phyloP scores from a whole-genome alignment of 176 grass and related monocot species.

The Poa pratensis region DNA sequence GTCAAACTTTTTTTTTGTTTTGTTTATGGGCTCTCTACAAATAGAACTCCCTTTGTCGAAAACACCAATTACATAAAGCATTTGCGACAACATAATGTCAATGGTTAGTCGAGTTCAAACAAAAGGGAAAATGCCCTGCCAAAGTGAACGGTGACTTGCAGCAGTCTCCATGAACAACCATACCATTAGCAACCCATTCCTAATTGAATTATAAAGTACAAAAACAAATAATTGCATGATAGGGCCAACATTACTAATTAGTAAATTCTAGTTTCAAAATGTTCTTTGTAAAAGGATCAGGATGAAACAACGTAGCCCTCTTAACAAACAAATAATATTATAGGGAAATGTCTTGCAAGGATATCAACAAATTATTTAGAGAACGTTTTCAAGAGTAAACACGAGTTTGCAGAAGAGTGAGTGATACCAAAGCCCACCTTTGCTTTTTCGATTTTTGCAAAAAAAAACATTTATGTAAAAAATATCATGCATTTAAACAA shows the following conservation, averaged over 20 bases:
- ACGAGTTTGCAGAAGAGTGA: neutral
- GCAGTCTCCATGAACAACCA: neutral
- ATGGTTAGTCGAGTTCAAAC: neutral
- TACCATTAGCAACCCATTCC: neutral
- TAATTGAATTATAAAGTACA: slow-evolving; percentile 1
- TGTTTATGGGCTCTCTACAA: too few relatives aligned
- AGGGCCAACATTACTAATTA: neutral
- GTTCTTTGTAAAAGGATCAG: slow-evolving; percentile 1
- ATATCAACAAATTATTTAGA: neutral
- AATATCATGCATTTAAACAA: slow-evolving; percentile 11
- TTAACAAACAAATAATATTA: slow-evolving; percentile 4
- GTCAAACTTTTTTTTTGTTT: too few relatives aligned
- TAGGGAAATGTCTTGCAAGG: slow-evolving; percentile 20
- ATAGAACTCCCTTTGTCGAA: too few relatives aligned
- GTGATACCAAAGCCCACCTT: neutral
- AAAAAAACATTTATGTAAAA: neutral
- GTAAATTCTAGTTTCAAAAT: neutral
- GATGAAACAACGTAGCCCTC: neutral
- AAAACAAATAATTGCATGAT: neutral
- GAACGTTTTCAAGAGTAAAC: neutral
- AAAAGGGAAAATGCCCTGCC: neutral
- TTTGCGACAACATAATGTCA: neutral
- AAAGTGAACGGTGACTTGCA: neutral
- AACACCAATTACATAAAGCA: neutral
- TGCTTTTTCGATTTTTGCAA: neutral